A percentile compares a stretch with the other conserved stretches of the same genome.
These are phyloP conservation scores for Kazachstania martiniae DNA, from an alignment of 805 yeast genomes.

Conservation along the genomic window DNA sequence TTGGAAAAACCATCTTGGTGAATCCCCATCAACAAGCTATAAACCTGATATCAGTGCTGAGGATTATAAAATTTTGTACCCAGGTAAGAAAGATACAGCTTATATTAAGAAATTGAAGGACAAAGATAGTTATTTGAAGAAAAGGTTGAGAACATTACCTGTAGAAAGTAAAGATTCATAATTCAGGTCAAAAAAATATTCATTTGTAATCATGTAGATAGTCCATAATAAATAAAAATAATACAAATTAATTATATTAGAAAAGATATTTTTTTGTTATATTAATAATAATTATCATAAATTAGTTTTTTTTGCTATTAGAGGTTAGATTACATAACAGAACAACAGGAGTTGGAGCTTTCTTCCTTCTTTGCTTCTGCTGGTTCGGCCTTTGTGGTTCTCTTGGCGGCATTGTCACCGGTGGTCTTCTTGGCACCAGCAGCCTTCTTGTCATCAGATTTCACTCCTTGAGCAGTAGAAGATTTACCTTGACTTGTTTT, in stretches of 20 bases:
- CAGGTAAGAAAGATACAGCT: slow-evolving; percentile 50
- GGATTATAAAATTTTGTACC: slow-evolving; percentile 59
- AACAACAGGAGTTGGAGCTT: slow-evolving; percentile 22
- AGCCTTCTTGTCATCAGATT: slow-evolving; percentile 5
- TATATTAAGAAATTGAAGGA: slow-evolving; percentile 37
- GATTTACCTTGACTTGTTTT: not conserved
- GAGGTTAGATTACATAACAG: slow-evolving; percentile 18
- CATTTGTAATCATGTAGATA: not conserved
- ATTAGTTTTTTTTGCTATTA: not conserved
- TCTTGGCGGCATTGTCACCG: slow-evolving; percentile 3
- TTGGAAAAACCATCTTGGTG: slow-evolving; percentile 41
- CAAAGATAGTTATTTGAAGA: slow-evolving; percentile 44
- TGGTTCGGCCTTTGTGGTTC: slow-evolving; percentile 5
- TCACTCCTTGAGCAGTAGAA: slow-evolving; percentile 1
- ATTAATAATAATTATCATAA: not conserved
- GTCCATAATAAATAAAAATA: no score
- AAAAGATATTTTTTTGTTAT: not conserved
- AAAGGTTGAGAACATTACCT: slow-evolving; percentile 46
- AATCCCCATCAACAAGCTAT: slow-evolving; percentile 10
- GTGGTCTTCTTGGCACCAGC: slow-evolving; percentile 13
- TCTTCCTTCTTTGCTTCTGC: slow-evolving; percentile 17
- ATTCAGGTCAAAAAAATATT: no score
- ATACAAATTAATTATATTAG: no score
- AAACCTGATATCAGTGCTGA: slow-evolving; percentile 49
- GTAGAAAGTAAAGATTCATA: slow-evolving; percentile 27